Percentiles rank a stretch among this genome's conserved stretches.
Evolutionary conservation across 2,329 filamentous ascomycete species (phyloP).

Genomic region (Rutstroemia sp.): DNA sequence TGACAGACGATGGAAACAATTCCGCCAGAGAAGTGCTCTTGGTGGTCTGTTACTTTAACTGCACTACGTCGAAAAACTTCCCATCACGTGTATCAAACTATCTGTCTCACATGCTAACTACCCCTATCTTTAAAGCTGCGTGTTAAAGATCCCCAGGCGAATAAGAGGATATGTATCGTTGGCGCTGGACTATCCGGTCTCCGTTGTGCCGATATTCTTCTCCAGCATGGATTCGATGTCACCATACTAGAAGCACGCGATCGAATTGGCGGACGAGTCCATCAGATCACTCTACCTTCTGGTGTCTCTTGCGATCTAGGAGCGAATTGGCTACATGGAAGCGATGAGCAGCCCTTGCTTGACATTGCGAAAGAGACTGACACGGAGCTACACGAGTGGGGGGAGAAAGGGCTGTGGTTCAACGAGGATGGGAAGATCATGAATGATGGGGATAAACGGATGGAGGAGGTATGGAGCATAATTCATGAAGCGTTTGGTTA

Average conservation of each 20-base stretch:
- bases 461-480: slow-evolving; percentile 42
- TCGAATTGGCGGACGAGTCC: slow-evolving; percentile 41
- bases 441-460: slow-evolving; percentile 25
- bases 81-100: too few species aligned
- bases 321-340: slow-evolving; percentile 30
- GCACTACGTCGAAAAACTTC: too few species aligned
- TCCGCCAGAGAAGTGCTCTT: too few species aligned
- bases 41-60: too few species aligned
- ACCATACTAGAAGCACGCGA: slow-evolving; percentile 50
- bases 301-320: slow-evolving; percentile 23
- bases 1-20: too few species aligned
- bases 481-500: slow-evolving; percentile 46
- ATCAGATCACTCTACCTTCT: slow-evolving; percentile 21
- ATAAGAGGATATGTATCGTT: slow-evolving; percentile 35
- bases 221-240: slow-evolving; percentile 44
- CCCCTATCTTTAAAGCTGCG: not conserved
- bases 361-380: slow-evolving; percentile 43
- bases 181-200: slow-evolving; percentile 51
- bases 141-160: not conserved
- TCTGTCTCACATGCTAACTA: not conserved
- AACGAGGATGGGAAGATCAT: slow-evolving; percentile 36
- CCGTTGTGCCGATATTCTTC: slow-evolving; percentile 46
- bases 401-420: slow-evolving; percentile 36
- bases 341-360: slow-evolving; percentile 40
- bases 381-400: slow-evolving; percentile 39